phyloP scores from a whole-genome alignment of 805 yeast species.

The Sugiyamaella lignohabitans region DNA sequence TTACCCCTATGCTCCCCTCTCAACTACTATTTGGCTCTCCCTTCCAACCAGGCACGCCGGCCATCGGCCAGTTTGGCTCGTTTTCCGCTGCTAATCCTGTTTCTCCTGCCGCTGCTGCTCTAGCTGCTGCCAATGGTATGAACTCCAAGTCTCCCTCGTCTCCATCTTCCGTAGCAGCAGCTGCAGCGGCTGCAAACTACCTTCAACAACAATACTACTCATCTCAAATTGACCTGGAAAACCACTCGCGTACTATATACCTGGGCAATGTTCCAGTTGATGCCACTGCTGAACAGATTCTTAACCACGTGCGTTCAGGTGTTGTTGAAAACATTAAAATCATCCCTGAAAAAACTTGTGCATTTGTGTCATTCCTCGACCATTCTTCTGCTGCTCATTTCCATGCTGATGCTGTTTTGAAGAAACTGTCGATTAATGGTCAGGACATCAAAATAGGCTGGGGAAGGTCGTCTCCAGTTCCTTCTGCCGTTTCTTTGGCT shows the following conservation, averaged over 20 bases:
- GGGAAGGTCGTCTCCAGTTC: slow-evolving; percentile 77
- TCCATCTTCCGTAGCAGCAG: slow-evolving; percentile 14
- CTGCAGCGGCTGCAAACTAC: slow-evolving; percentile 8
- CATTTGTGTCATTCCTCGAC: slow-evolving; percentile 83
- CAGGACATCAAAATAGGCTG: slow-evolving; percentile 85
- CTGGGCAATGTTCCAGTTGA: slow-evolving; percentile 84
- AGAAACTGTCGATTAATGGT: slow-evolving; percentile 71
- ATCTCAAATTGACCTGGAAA: slow-evolving; percentile 10
- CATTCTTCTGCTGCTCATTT: slow-evolving; percentile 83
- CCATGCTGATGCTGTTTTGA: slow-evolving; percentile 88
- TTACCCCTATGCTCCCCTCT: slow-evolving; percentile 31
- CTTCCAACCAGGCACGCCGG: slow-evolving; percentile 32
- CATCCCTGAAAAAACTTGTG: slow-evolving; percentile 81
- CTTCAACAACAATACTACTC: slow-evolving; percentile 16
- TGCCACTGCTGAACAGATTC: slow-evolving; percentile 69
- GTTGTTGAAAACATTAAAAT: slow-evolving; percentile 68
- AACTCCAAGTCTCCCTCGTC: slow-evolving; percentile 8
- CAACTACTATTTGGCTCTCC: slow-evolving; percentile 34
- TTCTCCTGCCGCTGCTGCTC: slow-evolving; percentile 12
- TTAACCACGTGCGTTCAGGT: slow-evolving; percentile 89
- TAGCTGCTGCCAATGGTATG: slow-evolving; percentile 9
- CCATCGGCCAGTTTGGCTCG: slow-evolving; percentile 25
- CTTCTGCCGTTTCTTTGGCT: slow-evolving; percentile 66
- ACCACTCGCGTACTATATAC: slow-evolving; percentile 64
- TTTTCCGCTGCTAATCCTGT: slow-evolving; percentile 10